These are phyloP conservation scores for Candida wancherniae DNA, from an alignment of 805 yeast species.

Conservation along the genomic window DNA sequence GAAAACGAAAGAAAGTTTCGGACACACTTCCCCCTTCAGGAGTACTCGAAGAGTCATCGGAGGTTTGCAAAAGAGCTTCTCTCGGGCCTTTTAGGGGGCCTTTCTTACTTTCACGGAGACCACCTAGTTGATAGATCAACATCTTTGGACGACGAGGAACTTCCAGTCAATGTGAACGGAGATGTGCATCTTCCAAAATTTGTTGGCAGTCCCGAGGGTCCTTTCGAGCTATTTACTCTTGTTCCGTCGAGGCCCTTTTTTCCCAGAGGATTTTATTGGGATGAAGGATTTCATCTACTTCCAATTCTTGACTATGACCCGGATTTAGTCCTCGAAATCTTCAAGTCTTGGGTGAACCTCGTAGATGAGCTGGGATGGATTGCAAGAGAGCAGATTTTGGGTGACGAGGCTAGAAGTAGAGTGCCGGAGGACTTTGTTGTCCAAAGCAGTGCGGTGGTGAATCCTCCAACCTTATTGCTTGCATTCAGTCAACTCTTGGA, in stretches of 20 bases:
- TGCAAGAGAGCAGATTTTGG: conserved; percentile 91
- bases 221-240: conserved; percentile 68
- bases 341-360: conserved; percentile 80
- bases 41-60: conserved; percentile 47
- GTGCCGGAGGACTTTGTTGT: conserved; percentile 81
- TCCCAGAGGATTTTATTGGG: conserved; percentile 98
- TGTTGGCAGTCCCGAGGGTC: conserved; percentile 65
- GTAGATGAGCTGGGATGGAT: conserved; percentile 95
- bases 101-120: conserved; percentile 83
- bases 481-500: conserved; percentile 57
- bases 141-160: conserved; percentile 63
- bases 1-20: conserved; percentile 52
- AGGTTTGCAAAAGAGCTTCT: conserved; percentile 72
- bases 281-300: conserved; percentile 91
- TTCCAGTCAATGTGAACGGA: conserved; percentile 39
- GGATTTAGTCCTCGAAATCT: conserved; percentile 72
- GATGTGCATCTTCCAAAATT: conserved; percentile 27
- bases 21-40: conserved; percentile 43
- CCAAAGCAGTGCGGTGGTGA: conserved; percentile 87
- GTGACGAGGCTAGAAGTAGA: conserved; percentile 81
- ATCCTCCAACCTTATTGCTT: conserved; percentile 90
- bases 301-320: conserved; percentile 80
- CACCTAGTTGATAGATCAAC: conserved; percentile 74
- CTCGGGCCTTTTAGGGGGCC: conserved; percentile 84
- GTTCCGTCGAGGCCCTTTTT: conserved; percentile 93